phyloP scores from a whole-genome alignment of 441 rosid species.

The Croton laevigatus region DNA sequence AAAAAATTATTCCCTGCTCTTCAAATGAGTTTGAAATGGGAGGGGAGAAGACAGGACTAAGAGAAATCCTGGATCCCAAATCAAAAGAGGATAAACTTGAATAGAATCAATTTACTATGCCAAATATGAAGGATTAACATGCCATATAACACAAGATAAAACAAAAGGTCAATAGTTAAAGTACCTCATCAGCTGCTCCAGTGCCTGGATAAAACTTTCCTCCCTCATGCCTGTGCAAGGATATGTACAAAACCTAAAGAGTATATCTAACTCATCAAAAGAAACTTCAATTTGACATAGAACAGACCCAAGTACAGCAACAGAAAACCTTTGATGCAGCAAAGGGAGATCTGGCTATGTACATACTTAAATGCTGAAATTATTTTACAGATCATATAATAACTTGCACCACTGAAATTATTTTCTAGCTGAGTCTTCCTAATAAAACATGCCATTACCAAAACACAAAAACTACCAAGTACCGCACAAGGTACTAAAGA shows the following conservation, averaged over 20 bases:
- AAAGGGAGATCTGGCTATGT: background rate
- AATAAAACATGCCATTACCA: background rate
- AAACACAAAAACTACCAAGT: background rate
- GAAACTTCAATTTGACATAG: background rate
- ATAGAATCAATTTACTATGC: background rate
- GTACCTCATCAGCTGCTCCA: constrained; percentile 87
- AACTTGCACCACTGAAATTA: background rate
- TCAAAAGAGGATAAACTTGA: background rate
- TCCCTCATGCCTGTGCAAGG: constrained; percentile 92
- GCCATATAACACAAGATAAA: background rate
- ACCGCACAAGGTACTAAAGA: background rate
- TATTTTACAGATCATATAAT: background rate
- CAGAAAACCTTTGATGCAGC: background rate
- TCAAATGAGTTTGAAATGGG: background rate
- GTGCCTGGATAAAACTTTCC: constrained; percentile 93
- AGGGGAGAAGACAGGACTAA: background rate
- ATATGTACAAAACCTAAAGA: constrained; percentile 78
- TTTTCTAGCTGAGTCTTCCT: background rate
- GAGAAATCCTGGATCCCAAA: background rate
- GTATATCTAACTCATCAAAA: constrained; percentile 12
- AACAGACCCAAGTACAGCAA: background rate
- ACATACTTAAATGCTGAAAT: constrained; percentile 14
- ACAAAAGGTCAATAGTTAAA: background rate
- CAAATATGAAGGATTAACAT: background rate
- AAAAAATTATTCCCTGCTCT: background rate